Percentiles rank a stretch among this genome's conserved stretches.
These are phyloP conservation scores for Lichtheimia ornata DNA, from an alignment of 371 early-diverging fungal species.

Conservation along the genomic window DNA sequence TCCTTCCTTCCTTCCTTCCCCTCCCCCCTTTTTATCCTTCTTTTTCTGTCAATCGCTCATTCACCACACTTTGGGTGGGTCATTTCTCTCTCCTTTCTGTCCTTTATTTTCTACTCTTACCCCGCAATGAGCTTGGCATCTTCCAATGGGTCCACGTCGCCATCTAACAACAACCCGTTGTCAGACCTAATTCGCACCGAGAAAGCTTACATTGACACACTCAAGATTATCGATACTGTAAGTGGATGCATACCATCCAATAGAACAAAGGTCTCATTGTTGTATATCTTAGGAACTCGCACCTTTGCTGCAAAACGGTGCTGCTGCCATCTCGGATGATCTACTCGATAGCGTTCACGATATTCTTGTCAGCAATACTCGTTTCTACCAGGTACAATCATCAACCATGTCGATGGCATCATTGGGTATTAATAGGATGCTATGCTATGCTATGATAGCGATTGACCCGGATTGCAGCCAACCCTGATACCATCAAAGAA, in stretches of 20 bases:
- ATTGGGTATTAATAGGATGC: neutral
- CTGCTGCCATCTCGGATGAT: neutral
- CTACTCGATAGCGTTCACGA: neutral
- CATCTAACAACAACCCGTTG: conserved; percentile 29
- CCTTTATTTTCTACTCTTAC: neutral
- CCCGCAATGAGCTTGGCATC: neutral
- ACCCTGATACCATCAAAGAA: conserved; percentile 26
- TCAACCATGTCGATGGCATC: too few species aligned
- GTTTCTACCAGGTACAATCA: conserved; percentile 1
- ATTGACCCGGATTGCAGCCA: conserved; percentile 18
- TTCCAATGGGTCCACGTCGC: neutral
- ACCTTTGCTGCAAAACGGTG: neutral
- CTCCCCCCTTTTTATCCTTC: neutral
- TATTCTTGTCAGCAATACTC: neutral
- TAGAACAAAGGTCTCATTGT: conserved; percentile 15
- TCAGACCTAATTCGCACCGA: conserved; percentile 53
- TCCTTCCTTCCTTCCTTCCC: neutral
- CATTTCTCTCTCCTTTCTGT: neutral
- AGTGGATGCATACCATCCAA: conserved; percentile 28
- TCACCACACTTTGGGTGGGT: neutral
- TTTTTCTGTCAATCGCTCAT: neutral
- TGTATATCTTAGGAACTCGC: conserved; percentile 9
- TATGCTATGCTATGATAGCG: conserved; percentile 6
- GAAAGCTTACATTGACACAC: conserved; percentile 41
- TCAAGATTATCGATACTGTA: conserved; percentile 53